A percentile compares a stretch with the other conserved stretches of the same genome.
phyloP scores from a whole-genome alignment of 2,329 filamentous ascomycete species.

The Exophiala aquamarina region DNA sequence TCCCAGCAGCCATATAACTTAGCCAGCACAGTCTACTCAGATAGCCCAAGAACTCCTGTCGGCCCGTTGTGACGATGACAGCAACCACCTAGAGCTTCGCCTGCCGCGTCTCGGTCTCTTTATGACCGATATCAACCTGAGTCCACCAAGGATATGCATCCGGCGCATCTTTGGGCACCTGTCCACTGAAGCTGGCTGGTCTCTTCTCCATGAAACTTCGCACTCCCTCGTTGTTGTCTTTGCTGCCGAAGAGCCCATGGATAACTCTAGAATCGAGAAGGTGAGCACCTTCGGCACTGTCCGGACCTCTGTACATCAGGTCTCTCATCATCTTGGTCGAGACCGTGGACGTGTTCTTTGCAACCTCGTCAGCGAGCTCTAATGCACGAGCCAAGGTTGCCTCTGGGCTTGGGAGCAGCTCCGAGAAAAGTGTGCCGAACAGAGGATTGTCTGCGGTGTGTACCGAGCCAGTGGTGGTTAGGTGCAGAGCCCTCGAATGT shows the following conservation, averaged over 20 bases:
- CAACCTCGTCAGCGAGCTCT: conserved; percentile 66
- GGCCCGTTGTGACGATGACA: too few relatives aligned
- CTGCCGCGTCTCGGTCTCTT: conserved; percentile 5
- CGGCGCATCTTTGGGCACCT: conserved; percentile 61
- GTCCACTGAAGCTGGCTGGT: conserved; percentile 60
- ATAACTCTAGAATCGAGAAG: conserved; percentile 58
- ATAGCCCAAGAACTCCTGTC: too few relatives aligned
- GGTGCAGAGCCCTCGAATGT: conserved; percentile 60
- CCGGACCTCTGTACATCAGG: conserved; percentile 60
- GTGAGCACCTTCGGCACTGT: conserved; percentile 67
- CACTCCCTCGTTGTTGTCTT: conserved; percentile 68
- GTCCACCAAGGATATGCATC: conserved; percentile 68
- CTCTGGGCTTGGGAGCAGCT: conserved; percentile 58
- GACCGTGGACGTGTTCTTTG: conserved; percentile 64
- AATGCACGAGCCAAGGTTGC: conserved; percentile 65
- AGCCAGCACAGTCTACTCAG: too few relatives aligned
- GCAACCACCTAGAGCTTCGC: conserved; percentile 16
- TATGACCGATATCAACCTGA: conserved; percentile 46
- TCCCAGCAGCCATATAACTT: too few relatives aligned
- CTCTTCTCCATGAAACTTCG: conserved; percentile 70
- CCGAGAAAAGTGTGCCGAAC: conserved; percentile 64
- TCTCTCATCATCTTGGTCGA: conserved; percentile 68
- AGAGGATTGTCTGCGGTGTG: conserved; percentile 53
- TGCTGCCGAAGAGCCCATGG: conserved; percentile 42
- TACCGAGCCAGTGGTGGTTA: conserved; percentile 64